Evolutionary conservation across 257 asterid species (phyloP).

Genomic region (Capsicum baccatum): DNA sequence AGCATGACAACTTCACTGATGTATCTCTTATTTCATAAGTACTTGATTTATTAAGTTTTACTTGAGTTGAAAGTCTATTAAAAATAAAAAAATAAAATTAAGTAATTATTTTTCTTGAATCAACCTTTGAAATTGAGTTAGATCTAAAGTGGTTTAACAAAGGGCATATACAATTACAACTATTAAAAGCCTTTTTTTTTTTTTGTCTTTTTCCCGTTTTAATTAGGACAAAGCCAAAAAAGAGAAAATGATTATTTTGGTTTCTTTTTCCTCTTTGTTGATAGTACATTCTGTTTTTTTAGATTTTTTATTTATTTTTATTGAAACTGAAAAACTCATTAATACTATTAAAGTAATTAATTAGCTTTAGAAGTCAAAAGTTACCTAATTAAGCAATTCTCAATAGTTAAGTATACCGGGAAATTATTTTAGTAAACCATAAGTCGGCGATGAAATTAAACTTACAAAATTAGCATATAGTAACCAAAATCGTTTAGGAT

Average conservation of each 20-base stretch:
- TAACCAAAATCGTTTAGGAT: neutral
- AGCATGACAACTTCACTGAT: too few relatives aligned
- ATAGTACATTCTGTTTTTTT: neutral
- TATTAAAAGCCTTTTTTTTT: neutral
- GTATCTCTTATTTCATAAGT: too few relatives aligned
- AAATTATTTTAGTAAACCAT: neutral
- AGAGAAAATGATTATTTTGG: neutral
- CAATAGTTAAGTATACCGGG: neutral
- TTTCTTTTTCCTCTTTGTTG: neutral
- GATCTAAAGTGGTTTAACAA: rapidly evolving
- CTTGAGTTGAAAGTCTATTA: too few relatives aligned
- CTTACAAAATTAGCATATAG: neutral
- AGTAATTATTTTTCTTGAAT: too few relatives aligned
- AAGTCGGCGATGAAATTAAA: neutral
- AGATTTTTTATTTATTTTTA: neutral
- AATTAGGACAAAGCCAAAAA: neutral
- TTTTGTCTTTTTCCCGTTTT: neutral
- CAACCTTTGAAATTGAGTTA: neutral
- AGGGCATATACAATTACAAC: neutral
- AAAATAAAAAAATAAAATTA: too few relatives aligned
- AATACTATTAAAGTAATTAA: neutral
- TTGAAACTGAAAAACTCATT: neutral
- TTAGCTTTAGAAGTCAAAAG: neutral
- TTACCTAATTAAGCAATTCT: neutral
- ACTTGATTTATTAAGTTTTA: too few relatives aligned